These are phyloP conservation scores for Bombardia bombarda DNA, from an alignment of 495 filamentous ascomycete species.

Conservation along the genomic window DNA sequence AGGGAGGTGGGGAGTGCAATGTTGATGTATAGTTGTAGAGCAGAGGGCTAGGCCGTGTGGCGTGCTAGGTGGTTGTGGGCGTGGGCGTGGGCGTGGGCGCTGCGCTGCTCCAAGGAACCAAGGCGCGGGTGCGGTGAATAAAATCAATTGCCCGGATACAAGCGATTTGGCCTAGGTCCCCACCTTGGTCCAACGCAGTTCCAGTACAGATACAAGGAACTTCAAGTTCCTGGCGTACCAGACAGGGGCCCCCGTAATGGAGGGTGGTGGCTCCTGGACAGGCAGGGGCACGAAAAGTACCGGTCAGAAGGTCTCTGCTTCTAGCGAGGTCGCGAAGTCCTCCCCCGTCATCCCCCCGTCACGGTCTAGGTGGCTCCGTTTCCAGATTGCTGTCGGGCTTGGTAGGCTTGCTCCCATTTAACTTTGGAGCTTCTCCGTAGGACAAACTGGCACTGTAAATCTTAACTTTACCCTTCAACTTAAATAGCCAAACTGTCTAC, in stretches of 20 bases:
- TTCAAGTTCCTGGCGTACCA: constrained; percentile 19
- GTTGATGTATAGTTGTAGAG: constrained; percentile 27
- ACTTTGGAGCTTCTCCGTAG: no score
- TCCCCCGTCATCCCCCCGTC: no score
- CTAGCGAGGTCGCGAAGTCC: not conserved
- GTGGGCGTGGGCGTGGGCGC: constrained; percentile 14
- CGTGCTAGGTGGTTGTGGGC: constrained; percentile 5
- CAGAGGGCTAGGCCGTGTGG: constrained; percentile 11
- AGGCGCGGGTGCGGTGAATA: constrained; percentile 16
- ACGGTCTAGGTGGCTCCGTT: no score
- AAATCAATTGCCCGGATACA: constrained; percentile 20
- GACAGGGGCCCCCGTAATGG: constrained; percentile 14
- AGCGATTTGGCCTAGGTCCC: constrained; percentile 11
- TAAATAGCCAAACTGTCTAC: no score
- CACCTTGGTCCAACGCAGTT: constrained; percentile 11
- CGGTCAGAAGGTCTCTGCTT: not conserved
- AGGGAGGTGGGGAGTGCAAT: constrained; percentile 24
- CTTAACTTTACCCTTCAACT: no score
- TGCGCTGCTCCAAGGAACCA: no score
- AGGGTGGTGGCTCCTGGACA: constrained; percentile 9
- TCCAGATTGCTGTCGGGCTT: no score
- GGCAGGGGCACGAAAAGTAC: constrained; percentile 9
- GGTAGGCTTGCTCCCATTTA: no score
- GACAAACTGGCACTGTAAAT: no score
- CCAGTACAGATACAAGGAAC: constrained; percentile 22